These are phyloP conservation scores for Calamus simplicifolius DNA, from an alignment of 176 grass and related monocot genomes.

Conservation along the genomic window DNA sequence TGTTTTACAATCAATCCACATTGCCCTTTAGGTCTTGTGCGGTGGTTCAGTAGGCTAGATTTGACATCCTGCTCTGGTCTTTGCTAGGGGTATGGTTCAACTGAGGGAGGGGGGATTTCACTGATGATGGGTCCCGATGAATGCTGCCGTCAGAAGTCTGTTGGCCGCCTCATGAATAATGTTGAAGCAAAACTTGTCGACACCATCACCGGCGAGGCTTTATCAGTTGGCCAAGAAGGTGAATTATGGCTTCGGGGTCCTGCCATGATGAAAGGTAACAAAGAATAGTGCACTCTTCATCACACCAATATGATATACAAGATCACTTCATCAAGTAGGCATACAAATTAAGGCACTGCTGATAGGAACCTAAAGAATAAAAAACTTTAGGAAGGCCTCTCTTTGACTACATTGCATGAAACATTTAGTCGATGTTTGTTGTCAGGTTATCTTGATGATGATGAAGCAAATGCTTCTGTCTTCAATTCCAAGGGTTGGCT, in stretches of 20 bases:
- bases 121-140: constrained; percentile 44
- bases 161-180: constrained; percentile 29
- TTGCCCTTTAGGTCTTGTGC: not conserved
- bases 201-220: constrained; percentile 18
- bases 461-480: constrained; percentile 39
- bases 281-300: too few species aligned
- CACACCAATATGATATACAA: too few species aligned
- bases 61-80: too few species aligned
- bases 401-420: too few species aligned
- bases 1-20: not conserved
- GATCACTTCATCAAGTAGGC: too few species aligned
- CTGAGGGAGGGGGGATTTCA: constrained; percentile 47
- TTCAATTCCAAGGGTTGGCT: constrained; percentile 76
- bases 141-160: constrained; percentile 34
- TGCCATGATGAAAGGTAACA: constrained; percentile 20
- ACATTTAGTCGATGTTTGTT: too few species aligned
- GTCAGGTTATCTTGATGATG: constrained; percentile 61
- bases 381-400: too few species aligned
- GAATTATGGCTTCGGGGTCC: constrained; percentile 33
- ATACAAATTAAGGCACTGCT: too few species aligned
- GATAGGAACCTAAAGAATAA: too few species aligned
- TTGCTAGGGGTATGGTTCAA: constrained; percentile 54
- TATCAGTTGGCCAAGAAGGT: constrained; percentile 25
- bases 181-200: constrained; percentile 52
- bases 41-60: too few species aligned